These are phyloP conservation scores for Jackrogersella multiformis DNA, from an alignment of 495 filamentous ascomycete species.

Conservation along the genomic window DNA sequence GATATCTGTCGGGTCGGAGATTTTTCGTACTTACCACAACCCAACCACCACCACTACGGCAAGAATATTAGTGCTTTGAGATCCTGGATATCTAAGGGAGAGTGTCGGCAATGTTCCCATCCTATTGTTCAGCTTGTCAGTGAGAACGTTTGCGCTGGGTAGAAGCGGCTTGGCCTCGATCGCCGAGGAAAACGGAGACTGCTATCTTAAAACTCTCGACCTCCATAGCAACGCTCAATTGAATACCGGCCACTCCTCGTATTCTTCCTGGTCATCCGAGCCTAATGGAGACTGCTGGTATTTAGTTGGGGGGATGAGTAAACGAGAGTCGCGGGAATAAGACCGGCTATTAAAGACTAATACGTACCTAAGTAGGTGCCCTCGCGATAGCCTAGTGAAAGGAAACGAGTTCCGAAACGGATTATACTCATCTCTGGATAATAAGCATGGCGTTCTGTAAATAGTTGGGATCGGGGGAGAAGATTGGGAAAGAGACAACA, in stretches of 20 bases:
- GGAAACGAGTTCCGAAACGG: constrained; percentile 22
- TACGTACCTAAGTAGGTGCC: background rate
- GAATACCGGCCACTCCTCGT: background rate
- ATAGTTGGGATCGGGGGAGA: constrained; percentile 25
- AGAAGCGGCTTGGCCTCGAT: background rate
- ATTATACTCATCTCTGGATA: constrained; percentile 23
- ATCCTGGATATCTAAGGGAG: background rate
- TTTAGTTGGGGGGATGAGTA: constrained; percentile 1
- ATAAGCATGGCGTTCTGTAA: constrained; percentile 22
- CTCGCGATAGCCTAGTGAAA: constrained; percentile 16
- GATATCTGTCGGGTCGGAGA: constrained; percentile 19
- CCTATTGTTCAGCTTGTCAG: background rate
- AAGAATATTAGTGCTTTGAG: background rate
- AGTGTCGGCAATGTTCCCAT: constrained; percentile 18
- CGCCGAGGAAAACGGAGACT: background rate
- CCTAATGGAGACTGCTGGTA: constrained; percentile 7
- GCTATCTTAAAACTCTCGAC: background rate
- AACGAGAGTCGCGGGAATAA: constrained; percentile 8
- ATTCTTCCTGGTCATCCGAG: constrained; percentile 2
- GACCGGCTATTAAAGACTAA: constrained; percentile 16
- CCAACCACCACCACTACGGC: background rate
- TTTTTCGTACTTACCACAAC: constrained; percentile 14
- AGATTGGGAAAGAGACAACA: constrained; percentile 34
- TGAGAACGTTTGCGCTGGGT: background rate
- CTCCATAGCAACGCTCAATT: background rate